Evolutionary conservation across 345 rosid genomes (phyloP).

Genomic region (Cardiospermum halicacabum): DNA sequence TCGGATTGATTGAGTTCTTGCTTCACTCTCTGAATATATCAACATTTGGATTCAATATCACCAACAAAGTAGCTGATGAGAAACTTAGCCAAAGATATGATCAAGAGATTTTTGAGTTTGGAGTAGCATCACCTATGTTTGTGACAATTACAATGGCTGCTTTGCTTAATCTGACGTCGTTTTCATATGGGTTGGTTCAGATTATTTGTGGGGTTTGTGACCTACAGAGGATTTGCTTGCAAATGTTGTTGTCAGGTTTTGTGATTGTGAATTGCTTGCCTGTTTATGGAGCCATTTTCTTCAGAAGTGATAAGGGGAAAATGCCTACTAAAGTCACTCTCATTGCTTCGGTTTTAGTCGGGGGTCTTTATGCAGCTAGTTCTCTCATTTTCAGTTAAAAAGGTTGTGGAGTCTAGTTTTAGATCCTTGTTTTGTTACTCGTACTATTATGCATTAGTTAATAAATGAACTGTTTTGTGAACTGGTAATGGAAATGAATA

Average conservation of each 20-base stretch:
- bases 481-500: no score
- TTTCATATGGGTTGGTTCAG: slow-evolving; percentile 27
- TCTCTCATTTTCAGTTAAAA: slow-evolving; percentile 16
- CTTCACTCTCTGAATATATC: slow-evolving; percentile 46
- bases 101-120: slow-evolving; percentile 55
- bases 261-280: slow-evolving; percentile 48
- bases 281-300: slow-evolving; percentile 49
- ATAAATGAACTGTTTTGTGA: no score
- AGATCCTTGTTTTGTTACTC: not conserved
- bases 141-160: slow-evolving; percentile 43
- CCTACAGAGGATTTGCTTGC: slow-evolving; percentile 27
- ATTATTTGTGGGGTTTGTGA: not conserved
- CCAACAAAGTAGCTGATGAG: slow-evolving; percentile 47
- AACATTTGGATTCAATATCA: slow-evolving; percentile 42
- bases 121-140: slow-evolving; percentile 51
- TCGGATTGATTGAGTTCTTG: slow-evolving; percentile 37
- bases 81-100: slow-evolving; percentile 52
- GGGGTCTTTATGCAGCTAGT: slow-evolving; percentile 22
- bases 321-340: slow-evolving; percentile 30
- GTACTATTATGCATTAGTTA: no score
- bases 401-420: not conserved
- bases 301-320: slow-evolving; percentile 56
- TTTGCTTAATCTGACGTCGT: slow-evolving; percentile 38
- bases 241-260: slow-evolving; percentile 38
- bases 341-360: slow-evolving; percentile 25